Conservation (phyloP, 208 protist genomes). For the Leishmania guyanensis region DNA sequence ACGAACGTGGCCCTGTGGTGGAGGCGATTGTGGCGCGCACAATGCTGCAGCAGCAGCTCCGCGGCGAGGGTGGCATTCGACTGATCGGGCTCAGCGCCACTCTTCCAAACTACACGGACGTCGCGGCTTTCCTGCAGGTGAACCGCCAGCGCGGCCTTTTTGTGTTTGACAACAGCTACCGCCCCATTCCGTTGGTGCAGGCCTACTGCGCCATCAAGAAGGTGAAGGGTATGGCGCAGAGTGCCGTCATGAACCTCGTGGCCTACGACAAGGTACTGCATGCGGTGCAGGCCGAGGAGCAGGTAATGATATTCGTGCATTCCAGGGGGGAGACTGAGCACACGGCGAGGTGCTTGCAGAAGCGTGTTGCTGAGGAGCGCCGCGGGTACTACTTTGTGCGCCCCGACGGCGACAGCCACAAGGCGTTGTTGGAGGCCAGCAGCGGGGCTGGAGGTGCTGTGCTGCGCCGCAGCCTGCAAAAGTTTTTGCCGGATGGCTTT, state of each 20-base stretch:
- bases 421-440: conserved; percentile 81
- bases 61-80: conserved; percentile 88
- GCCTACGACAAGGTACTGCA: conserved; percentile 97
- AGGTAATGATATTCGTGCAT: conserved; percentile 99
- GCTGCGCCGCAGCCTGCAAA: conserved; percentile 59
- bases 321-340: conserved; percentile 98
- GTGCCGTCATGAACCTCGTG: conserved; percentile 98
- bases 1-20: conserved; percentile 98
- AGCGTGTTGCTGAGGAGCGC: conserved; percentile 90
- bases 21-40: conserved; percentile 99
- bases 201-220: conserved; percentile 98
- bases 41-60: conserved; percentile 80
- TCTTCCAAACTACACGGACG: conserved; percentile 99
- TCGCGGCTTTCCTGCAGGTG: conserved; percentile 98
- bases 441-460: conserved; percentile 18
- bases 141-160: conserved; percentile 93
- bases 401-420: conserved; percentile 76
- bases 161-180: conserved; percentile 94
- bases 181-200: conserved; percentile 98
- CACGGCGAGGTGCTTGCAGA: conserved; percentile 93
- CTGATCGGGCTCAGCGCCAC: conserved; percentile 99
- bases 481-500: conserved; percentile 96
- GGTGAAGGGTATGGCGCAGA: conserved; percentile 93
- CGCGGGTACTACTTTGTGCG: conserved; percentile 90
- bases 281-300: conserved; percentile 88